A percentile compares a stretch with the other conserved stretches of the same genome.
Evolutionary conservation across 306 rosid species (phyloP).

Genomic region (Malus fusca): DNA sequence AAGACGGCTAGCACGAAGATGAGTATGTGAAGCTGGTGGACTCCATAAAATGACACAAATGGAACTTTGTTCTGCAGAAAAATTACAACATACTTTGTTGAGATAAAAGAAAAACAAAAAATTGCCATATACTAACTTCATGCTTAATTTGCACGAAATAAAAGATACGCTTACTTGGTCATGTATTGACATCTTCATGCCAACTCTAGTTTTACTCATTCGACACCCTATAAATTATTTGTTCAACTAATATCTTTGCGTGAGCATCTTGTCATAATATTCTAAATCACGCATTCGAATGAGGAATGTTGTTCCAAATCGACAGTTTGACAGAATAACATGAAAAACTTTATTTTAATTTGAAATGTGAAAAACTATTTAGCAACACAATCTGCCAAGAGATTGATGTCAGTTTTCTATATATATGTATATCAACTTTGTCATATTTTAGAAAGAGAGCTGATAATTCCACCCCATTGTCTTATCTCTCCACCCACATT

Average conservation of each 20-base stretch:
- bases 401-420: background rate
- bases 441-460: too few species aligned
- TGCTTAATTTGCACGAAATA: background rate
- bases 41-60: constrained; percentile 50
- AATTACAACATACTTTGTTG: background rate
- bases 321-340: background rate
- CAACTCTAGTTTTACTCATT: background rate
- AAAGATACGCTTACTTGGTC: background rate
- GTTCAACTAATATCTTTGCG: background rate
- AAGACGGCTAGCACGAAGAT: constrained; percentile 62
- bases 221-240: background rate
- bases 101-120: background rate
- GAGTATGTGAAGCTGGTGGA: constrained; percentile 76
- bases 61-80: constrained; percentile 45
- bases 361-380: too few species aligned
- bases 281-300: background rate
- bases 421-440: too few species aligned
- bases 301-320: background rate
- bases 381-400: background rate
- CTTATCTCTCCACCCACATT: too few species aligned
- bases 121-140: background rate
- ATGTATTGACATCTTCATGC: background rate
- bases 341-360: background rate
- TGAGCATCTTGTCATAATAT: background rate
- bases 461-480: too few species aligned